Conservation (phyloP, 169 alveolate species). For the Cyclospora cayetanensis region DNA sequence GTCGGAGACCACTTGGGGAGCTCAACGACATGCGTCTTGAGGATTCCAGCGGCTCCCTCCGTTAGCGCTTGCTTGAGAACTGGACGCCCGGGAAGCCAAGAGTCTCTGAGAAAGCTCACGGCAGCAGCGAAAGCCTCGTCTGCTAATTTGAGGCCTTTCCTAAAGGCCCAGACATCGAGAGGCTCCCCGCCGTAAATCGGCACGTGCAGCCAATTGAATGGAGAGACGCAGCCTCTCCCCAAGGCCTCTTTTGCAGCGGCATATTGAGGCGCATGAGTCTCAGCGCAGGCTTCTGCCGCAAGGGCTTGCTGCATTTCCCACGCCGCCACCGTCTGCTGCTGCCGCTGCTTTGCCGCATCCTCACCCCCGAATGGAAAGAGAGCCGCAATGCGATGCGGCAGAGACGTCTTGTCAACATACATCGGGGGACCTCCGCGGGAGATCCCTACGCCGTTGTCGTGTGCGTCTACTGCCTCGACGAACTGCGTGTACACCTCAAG, state of each 20-base stretch:
- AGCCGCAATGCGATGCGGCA: conserved; percentile 83
- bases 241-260: not conserved
- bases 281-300: conserved; percentile 70
- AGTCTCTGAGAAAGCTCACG: conserved; percentile 74
- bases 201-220: not conserved
- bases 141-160: conserved; percentile 80
- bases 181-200: not conserved
- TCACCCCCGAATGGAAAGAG: conserved; percentile 90
- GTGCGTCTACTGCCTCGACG: conserved; percentile 90
- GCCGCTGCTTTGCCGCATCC: not conserved
- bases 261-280: not conserved
- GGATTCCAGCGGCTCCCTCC: conserved; percentile 77
- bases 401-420: conserved; percentile 82
- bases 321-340: not conserved
- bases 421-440: conserved; percentile 78
- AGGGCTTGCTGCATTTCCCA: conserved; percentile 71
- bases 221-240: not conserved
- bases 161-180: conserved; percentile 69
- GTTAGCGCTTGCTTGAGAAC: conserved; percentile 74
- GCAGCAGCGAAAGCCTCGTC: conserved; percentile 79
- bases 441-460: conserved; percentile 89
- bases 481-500: conserved; percentile 82
- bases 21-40: not conserved
- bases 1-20: not conserved
- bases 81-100: conserved; percentile 77